Evolutionary conservation across 2,329 filamentous ascomycete species (phyloP).

Genomic region (Diaporthe amygdali): DNA sequence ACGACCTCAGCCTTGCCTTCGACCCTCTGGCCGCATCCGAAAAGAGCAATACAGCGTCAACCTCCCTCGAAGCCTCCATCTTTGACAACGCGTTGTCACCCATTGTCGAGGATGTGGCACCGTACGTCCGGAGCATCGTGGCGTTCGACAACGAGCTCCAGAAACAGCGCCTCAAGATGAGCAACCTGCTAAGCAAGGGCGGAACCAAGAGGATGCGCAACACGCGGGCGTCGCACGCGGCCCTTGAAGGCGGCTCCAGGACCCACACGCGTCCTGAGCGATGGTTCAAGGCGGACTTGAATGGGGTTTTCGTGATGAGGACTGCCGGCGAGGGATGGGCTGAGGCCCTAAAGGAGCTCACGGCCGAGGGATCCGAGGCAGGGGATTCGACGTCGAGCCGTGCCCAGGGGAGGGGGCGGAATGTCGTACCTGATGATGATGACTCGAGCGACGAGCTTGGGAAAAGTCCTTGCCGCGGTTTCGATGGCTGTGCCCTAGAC

Average conservation of each 20-base stretch:
- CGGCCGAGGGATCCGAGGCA: not conserved
- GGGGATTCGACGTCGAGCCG: not conserved
- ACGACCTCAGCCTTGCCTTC: slow-evolving; percentile 64
- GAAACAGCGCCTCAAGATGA: slow-evolving; percentile 64
- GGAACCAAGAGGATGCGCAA: slow-evolving; percentile 65
- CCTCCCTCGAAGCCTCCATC: slow-evolving; percentile 67
- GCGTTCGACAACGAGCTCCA: slow-evolving; percentile 76
- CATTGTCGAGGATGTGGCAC: slow-evolving; percentile 80
- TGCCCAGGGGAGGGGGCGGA: slow-evolving; percentile 2
- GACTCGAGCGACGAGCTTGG: slow-evolving; percentile 13
- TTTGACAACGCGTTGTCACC: slow-evolving; percentile 75
- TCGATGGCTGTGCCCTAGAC: not conserved
- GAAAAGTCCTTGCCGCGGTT: not conserved
- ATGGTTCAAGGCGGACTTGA: slow-evolving; percentile 68
- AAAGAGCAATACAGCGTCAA: slow-evolving; percentile 39
- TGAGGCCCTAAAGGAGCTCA: slow-evolving; percentile 19
- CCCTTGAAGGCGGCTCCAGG: slow-evolving; percentile 71
- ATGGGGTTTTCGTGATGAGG: slow-evolving; percentile 59
- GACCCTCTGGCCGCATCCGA: slow-evolving; percentile 62
- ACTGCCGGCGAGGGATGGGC: slow-evolving; percentile 51
- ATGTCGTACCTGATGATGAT: slow-evolving; percentile 9
- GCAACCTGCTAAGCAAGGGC: slow-evolving; percentile 59
- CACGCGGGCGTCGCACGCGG: slow-evolving; percentile 71
- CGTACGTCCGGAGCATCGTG: slow-evolving; percentile 87
- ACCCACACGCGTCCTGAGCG: slow-evolving; percentile 66